These are phyloP conservation scores for Beauveria pseudobassiana DNA, from an alignment of 2,329 filamentous ascomycete species.

Conservation along the genomic window DNA sequence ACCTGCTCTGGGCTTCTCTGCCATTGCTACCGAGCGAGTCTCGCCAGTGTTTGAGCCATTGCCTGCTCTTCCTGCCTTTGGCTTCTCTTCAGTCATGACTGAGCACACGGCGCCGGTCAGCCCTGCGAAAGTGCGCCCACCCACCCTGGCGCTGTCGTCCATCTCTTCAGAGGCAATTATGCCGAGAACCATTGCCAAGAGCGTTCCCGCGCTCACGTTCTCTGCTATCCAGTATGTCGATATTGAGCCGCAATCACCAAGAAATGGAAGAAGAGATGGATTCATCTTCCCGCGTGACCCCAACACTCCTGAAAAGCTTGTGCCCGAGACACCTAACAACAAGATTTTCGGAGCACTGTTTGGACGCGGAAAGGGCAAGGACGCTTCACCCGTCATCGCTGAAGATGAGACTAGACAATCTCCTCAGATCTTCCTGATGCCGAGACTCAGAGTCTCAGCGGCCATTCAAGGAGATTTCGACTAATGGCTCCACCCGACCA, in stretches of 20 bases:
- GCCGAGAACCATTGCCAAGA: constrained; percentile 1
- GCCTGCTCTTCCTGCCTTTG: constrained; percentile 19
- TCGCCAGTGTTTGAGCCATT: constrained; percentile 22
- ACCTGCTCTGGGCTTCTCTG: constrained; percentile 19
- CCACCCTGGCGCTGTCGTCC: constrained; percentile 17
- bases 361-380: constrained; percentile 36
- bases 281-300: constrained; percentile 48
- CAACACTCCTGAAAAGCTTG: constrained; percentile 21
- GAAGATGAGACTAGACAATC: constrained; percentile 58
- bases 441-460: constrained; percentile 47
- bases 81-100: constrained; percentile 24
- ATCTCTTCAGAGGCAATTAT: constrained; percentile 12
- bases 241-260: constrained; percentile 38
- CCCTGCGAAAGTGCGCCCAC: constrained; percentile 11
- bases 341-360: constrained; percentile 35
- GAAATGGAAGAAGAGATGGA: constrained; percentile 46
- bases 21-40: constrained; percentile 2
- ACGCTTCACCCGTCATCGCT: constrained; percentile 43
- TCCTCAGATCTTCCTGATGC: constrained; percentile 29
- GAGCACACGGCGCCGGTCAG: constrained; percentile 30
- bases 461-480: constrained; percentile 56
- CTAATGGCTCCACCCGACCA: constrained; percentile 40
- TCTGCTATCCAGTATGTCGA: constrained; percentile 35
- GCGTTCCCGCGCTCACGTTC: constrained; percentile 16
- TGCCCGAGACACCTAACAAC: constrained; percentile 32